phyloP scores from a whole-genome alignment of 176 grass and related monocot genomes.

The Carex scoparia region DNA sequence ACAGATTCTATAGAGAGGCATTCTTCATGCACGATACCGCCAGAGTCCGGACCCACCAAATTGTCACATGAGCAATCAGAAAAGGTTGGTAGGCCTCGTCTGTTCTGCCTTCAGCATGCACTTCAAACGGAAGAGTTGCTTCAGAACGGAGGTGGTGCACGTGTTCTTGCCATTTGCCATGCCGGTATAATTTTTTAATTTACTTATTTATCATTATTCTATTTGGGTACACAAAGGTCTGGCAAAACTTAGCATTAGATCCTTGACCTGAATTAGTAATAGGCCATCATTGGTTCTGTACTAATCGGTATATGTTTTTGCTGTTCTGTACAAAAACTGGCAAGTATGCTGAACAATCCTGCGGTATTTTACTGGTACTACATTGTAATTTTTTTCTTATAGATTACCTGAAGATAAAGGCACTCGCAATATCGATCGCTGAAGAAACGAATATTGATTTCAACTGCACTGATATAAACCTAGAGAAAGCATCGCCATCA shows the following conservation, averaged over 20 bases:
- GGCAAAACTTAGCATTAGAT: not conserved
- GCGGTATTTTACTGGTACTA: not conserved
- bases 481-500: conserved; percentile 64
- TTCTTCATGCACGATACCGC: not conserved
- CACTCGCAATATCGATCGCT: conserved; percentile 89
- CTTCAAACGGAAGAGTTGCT: conserved; percentile 80
- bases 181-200: conserved; percentile 44
- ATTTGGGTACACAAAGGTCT: not conserved
- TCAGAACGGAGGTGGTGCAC: conserved; percentile 60
- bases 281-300: not conserved
- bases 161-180: conserved; percentile 81
- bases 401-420: conserved; percentile 95
- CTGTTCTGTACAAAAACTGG: not conserved
- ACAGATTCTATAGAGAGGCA: not conserved
- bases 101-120: conserved; percentile 97
- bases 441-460: conserved; percentile 76
- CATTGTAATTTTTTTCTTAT: conserved; percentile 22
- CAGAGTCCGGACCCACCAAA: not conserved
- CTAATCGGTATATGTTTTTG: not conserved
- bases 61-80: conserved; percentile 23
- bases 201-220: conserved; percentile 19
- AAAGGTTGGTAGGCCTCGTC: conserved; percentile 56
- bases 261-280: not conserved
- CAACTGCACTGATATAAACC: conserved; percentile 62
- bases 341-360: not conserved